Base-by-base conservation (phyloP, 2,329 filamentous ascomycete species). In the Ophiostoma sp. region DNA sequence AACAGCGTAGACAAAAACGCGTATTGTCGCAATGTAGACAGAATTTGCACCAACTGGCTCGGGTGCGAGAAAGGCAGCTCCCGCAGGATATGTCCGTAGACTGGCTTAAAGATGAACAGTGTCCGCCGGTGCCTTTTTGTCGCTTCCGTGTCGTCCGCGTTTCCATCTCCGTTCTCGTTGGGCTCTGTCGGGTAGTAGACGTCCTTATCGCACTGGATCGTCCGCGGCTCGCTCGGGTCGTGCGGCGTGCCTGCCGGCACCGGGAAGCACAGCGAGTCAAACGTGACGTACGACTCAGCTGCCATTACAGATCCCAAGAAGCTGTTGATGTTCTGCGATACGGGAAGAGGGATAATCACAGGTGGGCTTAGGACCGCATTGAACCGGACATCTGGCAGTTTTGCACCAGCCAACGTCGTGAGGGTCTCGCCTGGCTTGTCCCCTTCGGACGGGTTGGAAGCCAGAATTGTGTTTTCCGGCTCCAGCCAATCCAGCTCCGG, bases 11-110 rank as follows among this genome's bases (percentile, higher is more conserved):
- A 86, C 4, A 92, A 79, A 72, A 90, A 87, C 0, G 89, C 89
- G 74, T 92, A 95, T 75, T 95, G 91, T 14, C 92, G 83, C 16
- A 95, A 80, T 4, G 84, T 81, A 0, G 91, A 90, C n/a, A 96
- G 81, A 75, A 93, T 86, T 67, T 85, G 83, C 6, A 93, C 80
- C 4, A 96, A 79, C 75, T 96, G 91, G 65, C 87, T 85, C 0
- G 92, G 92, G 74, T 96, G 92, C 2, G 87, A 86, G 74, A 96
- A 94, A 0, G 90, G 87, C 44, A 95, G 81, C 68, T 89, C 86
- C 0, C 84, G 84, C 8, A 96, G 76, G 3, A 82, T 81, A 68
- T 88, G 84, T 0, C 88, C 89, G 72, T 89, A 92, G 8, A 92
- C 90, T 2, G 87, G 85, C 76, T 91, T 92, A 67, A 90, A 86